Percentiles rank a stretch among this genome's conserved stretches.
Conservation (phyloP, 31 red algal genomes). For the Odonthalia washingtoniensis region DNA sequence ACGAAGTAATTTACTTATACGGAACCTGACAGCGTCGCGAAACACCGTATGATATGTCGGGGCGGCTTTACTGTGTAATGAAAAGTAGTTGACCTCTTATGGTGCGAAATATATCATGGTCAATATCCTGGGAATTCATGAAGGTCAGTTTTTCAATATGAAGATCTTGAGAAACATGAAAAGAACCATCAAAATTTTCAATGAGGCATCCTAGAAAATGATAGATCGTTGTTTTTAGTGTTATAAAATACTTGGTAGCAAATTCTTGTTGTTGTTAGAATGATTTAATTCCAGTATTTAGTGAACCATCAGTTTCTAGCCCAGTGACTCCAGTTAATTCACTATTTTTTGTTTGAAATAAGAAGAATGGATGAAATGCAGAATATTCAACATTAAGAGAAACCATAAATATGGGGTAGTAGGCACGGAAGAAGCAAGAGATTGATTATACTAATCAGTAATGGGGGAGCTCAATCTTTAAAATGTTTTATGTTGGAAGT, state of each 20-base stretch:
- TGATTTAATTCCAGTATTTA: no score
- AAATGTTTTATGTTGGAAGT: constrained; percentile 1
- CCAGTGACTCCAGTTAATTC: neutral
- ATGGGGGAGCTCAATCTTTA: neutral
- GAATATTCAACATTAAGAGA: neutral
- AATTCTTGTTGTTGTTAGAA: neutral
- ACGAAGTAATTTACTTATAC: no score
- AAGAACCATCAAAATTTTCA: neutral
- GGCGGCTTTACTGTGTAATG: neutral
- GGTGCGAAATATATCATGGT: no score
- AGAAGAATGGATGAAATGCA: neutral
- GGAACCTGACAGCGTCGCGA: no score
- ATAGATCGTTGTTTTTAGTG: neutral
- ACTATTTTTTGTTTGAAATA: neutral
- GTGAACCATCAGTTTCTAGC: neutral
- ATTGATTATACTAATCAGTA: no score
- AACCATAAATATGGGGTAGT: neutral
- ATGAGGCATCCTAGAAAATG: neutral
- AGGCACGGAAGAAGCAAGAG: neutral
- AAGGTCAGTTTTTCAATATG: no score
- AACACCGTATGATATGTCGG: no score
- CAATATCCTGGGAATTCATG: no score
- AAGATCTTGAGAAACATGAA: neutral
- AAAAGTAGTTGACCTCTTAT: constrained; percentile 8
- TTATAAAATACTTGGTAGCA: neutral